These are phyloP conservation scores for Penicillium sp. DNA, from an alignment of 2,329 filamentous ascomycete species.

Conservation along the genomic window DNA sequence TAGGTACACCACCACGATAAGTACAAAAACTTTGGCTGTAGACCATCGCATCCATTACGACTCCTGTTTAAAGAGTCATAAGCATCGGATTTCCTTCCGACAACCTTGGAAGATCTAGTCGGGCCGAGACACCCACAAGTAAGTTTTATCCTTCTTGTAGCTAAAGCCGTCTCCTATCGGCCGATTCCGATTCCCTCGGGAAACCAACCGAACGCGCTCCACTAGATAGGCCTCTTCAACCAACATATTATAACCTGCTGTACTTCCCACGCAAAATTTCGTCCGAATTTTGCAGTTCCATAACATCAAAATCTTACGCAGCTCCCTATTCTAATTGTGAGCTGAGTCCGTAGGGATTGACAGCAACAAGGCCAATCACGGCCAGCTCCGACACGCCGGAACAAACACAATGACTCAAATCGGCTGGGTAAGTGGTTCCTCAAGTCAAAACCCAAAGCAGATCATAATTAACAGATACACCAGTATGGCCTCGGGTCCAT, in stretches of 20 bases:
- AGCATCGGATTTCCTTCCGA: not conserved
- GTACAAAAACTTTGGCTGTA: not conserved
- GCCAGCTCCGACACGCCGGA: not conserved
- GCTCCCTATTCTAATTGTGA: not conserved
- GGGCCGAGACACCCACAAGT: constrained; percentile 1
- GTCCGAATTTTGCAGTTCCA: not conserved
- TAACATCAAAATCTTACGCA: not conserved
- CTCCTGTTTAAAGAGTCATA: not conserved
- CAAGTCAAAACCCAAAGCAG: not conserved
- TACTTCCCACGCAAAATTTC: not conserved
- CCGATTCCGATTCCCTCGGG: constrained; percentile 27
- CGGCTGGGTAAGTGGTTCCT: constrained; percentile 33
- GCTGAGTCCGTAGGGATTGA: not conserved
- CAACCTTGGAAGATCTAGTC: not conserved
- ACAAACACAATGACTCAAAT: constrained; percentile 30
- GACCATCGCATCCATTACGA: not conserved
- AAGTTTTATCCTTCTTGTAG: constrained; percentile 2
- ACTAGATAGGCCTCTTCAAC: not conserved
- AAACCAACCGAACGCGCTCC: constrained; percentile 15
- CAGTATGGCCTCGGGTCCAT: constrained; percentile 47
- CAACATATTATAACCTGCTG: not conserved
- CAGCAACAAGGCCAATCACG: not conserved
- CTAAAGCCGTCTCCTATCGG: constrained; percentile 16
- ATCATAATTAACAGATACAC: constrained; percentile 1
- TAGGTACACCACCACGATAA: not conserved